phyloP scores from a whole-genome alignment of 768 basidiomycete species.

The Suillus spraguei region DNA sequence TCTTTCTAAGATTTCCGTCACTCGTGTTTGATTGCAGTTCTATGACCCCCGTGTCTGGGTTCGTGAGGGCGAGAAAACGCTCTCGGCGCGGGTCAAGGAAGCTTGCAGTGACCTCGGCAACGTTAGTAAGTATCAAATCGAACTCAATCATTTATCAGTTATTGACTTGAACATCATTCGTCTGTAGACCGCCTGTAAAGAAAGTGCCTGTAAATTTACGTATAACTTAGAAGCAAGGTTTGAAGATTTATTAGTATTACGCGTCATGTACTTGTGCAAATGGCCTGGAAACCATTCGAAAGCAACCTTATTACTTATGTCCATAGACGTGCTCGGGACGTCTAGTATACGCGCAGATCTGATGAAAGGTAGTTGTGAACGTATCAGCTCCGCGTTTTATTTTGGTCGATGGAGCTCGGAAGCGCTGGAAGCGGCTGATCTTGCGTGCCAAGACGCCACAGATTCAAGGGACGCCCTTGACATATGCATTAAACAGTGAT shows the following conservation, averaged over 20 bases:
- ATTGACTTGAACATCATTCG: slow-evolving; percentile 24
- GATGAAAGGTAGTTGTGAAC: neutral
- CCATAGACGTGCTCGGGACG: neutral
- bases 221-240: neutral
- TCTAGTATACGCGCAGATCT: neutral
- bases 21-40: slow-evolving; percentile 44
- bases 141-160: neutral
- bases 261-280: neutral
- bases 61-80: slow-evolving; percentile 98
- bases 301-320: neutral
- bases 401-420: neutral
- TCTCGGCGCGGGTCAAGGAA: no score
- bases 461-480: no score
- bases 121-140: slow-evolving; percentile 40
- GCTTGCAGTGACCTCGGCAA: slow-evolving; percentile 91
- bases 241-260: neutral
- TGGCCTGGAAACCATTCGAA: neutral
- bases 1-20: slow-evolving; percentile 3
- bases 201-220: neutral
- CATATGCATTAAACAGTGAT: no score
- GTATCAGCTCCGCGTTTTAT: neutral
- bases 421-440: neutral
- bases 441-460: no score
- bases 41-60: slow-evolving; percentile 99
- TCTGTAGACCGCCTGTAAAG: slow-evolving; percentile 19